phyloP scores from a whole-genome alignment of 2,329 filamentous ascomycete genomes.

The Colletotrichum graminicola region DNA sequence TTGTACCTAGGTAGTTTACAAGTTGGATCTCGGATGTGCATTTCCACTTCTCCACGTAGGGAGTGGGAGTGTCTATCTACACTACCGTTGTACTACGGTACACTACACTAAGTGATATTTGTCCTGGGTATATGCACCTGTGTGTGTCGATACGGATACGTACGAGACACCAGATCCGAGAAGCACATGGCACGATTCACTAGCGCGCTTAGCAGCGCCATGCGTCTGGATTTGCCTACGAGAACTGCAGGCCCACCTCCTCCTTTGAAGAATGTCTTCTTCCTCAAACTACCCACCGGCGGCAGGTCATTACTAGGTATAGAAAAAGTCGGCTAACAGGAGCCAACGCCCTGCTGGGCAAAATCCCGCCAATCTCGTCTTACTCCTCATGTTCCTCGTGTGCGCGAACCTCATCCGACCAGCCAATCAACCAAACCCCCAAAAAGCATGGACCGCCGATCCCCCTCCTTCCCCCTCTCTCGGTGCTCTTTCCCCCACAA shows the following conservation, averaged over 20 bases:
- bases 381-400: neutral
- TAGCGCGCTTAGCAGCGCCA: constrained; percentile 9
- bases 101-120: neutral
- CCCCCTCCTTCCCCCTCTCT: constrained; percentile 8
- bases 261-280: neutral
- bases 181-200: constrained; percentile 13
- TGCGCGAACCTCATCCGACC: neutral
- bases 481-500: constrained; percentile 19
- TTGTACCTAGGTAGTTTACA: no score
- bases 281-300: no score
- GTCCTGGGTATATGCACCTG: no score
- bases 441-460: constrained; percentile 39
- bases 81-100: neutral
- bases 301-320: no score
- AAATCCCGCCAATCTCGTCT: neutral
- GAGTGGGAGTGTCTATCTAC: neutral
- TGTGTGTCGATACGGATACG: no score
- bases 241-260: constrained; percentile 1
- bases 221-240: constrained; percentile 12
- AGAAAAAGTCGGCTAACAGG: neutral
- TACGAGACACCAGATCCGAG: neutral
- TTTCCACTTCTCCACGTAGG: neutral
- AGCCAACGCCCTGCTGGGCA: no score
- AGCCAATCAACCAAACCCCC: constrained; percentile 8
- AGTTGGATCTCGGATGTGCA: neutral